Base-by-base conservation (phyloP, 2,329 filamentous ascomycete species). In the Aspergillus fumigatus region DNA sequence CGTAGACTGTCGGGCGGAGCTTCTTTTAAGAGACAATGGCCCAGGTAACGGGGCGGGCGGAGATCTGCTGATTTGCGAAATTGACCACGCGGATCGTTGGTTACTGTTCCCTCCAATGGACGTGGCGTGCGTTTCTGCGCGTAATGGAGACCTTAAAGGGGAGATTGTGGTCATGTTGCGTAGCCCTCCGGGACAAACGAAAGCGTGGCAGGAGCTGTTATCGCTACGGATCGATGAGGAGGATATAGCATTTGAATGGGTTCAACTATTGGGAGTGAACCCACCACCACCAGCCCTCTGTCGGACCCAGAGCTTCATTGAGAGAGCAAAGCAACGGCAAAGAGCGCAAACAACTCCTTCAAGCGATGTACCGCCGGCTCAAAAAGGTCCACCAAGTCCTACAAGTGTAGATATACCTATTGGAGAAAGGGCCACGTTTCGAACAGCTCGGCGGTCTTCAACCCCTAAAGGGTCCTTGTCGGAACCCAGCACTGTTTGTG, bases 31-130 rank as follows among this genome's bases (percentile, higher is more conserved):
- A 68, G 93, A 97, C 68, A 90, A 90, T 64, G 80, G 85, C 25
- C 80, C 82, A n/a, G 83, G 84, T 50, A 80, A 83, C 38, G 83
- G 83, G 3, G 84, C 88, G 60, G 79, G 83, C 50, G 92, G 93
- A 6, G 94, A 99, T 71, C 72, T 99, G n/a, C 82, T 99, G 23
- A 88, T 99, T 55, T 92, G 93, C 63, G 92, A 97, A 73, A 85
- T 92, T n/a, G 91, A 92, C 48, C 83, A 84, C 52, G 82, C 83
- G 5, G 86, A 88, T 14, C 84, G 86, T 53, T 97, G 91, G 86
- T 82, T 99, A 4, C 81, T 99, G 0, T 96, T 99, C 67, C 89
- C 92, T n/a, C 93, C 94, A 1, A 81, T 97, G n/a, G 81, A 87
- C 19, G 81, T 85, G 61, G 80, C 82, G 38, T 82, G 84, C 58